These are phyloP conservation scores for Prunella vulgaris DNA, from an alignment of 257 asterid genomes.

Conservation along the genomic window DNA sequence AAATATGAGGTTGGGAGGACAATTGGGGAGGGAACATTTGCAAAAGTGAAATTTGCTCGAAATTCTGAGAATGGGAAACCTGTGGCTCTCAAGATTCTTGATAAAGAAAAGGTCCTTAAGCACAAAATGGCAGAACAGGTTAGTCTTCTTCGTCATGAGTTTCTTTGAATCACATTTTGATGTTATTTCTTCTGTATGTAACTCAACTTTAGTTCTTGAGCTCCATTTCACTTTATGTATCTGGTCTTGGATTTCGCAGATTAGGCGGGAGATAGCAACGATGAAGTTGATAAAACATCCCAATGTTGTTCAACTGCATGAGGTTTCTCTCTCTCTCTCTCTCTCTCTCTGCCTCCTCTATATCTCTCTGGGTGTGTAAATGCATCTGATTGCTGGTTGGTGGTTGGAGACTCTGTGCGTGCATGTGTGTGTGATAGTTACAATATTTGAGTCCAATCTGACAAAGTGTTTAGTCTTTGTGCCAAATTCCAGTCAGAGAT, in stretches of 20 bases:
- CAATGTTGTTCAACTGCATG: constrained; percentile 62
- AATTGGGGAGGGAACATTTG: constrained; percentile 93
- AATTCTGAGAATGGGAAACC: constrained; percentile 73
- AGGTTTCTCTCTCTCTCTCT: constrained; percentile 41
- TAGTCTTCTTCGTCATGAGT: constrained; percentile 1
- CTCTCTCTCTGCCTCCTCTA: background rate
- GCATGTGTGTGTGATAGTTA: background rate
- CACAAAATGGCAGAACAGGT: constrained; percentile 98
- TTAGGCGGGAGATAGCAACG: constrained; percentile 84
- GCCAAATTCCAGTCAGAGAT: background rate
- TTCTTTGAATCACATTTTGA: background rate
- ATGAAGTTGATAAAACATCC: constrained; percentile 90
- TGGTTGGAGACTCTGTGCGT: background rate
- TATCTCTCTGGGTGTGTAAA: background rate
- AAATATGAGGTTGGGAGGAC: constrained; percentile 92
- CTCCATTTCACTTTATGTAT: too few relatives aligned
- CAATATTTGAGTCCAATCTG: background rate
- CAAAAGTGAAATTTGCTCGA: constrained; percentile 84
- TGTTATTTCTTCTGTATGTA: background rate
- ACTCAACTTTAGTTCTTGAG: background rate
- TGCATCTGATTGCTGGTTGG: background rate
- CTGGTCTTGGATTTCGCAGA: constrained; percentile 44
- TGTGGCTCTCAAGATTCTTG: constrained; percentile 85
- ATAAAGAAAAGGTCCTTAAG: constrained; percentile 88
- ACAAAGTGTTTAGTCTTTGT: background rate